A percentile compares a stretch with the other conserved stretches of the same genome.
phyloP scores from a whole-genome alignment of 768 basidiomycete species.

The Suillus hirtellus region DNA sequence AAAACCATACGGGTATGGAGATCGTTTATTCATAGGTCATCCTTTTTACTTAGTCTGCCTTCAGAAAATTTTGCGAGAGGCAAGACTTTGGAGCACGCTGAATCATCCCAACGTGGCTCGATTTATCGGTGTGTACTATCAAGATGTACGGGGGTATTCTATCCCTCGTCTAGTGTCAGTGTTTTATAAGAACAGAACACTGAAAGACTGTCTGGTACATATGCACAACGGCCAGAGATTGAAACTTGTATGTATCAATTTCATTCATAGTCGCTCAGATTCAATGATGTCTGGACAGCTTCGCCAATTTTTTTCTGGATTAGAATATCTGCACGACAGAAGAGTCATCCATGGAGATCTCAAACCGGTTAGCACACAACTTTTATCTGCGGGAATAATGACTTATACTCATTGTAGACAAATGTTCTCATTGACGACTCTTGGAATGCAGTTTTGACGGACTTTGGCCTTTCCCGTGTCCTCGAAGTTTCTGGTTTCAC shows the following conservation, averaged over 20 bases:
- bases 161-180: constrained; percentile 28
- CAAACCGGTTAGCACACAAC: constrained; percentile 33
- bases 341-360: constrained; percentile 38
- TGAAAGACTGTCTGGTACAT: constrained; percentile 19
- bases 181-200: constrained; percentile 25
- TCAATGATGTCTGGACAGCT: constrained; percentile 15
- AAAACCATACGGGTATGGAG: background rate
- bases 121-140: constrained; percentile 23
- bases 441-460: constrained; percentile 34
- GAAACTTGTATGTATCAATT: constrained; percentile 21
- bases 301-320: constrained; percentile 22
- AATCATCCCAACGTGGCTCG: constrained; percentile 25
- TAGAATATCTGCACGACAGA: constrained; percentile 25
- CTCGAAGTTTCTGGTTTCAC: constrained; percentile 39
- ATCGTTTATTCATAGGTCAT: background rate
- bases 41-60: background rate
- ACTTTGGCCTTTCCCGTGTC: constrained; percentile 42
- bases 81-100: constrained; percentile 27
- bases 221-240: constrained; percentile 19
- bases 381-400: background rate
- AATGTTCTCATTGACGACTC: constrained; percentile 38
- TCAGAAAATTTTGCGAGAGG: constrained; percentile 31
- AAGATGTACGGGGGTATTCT: constrained; percentile 18
- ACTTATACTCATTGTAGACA: constrained; percentile 23
- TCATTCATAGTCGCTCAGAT: background rate